Percentiles rank a stretch among this genome's conserved stretches.
Conservation (phyloP, 202 grass and related monocot species). For the Eragrostis tef region DNA sequence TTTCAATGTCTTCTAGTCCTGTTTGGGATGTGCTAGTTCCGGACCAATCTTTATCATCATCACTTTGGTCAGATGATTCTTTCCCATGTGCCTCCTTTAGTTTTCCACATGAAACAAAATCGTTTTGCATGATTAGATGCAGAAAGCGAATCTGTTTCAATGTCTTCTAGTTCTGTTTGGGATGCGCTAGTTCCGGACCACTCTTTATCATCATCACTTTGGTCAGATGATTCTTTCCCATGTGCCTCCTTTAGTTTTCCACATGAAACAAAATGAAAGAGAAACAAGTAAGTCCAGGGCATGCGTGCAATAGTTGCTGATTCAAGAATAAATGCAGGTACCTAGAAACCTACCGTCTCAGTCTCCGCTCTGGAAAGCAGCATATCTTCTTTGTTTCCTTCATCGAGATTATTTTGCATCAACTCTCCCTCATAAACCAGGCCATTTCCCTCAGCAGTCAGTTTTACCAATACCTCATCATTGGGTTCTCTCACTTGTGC, state of each 20-base stretch:
- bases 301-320: neutral
- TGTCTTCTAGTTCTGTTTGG: neutral
- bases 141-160: constrained; percentile 46
- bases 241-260: neutral
- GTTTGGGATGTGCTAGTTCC: too few relatives aligned
- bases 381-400: constrained; percentile 38
- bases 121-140: too few relatives aligned
- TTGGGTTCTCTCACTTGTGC: constrained; percentile 32
- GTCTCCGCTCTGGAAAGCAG: neutral
- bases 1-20: too few relatives aligned
- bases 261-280: neutral
- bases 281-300: constrained; percentile 7
- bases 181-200: neutral
- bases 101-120: too few relatives aligned
- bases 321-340: neutral
- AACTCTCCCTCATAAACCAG: constrained; percentile 35
- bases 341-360: neutral
- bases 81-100: too few relatives aligned
- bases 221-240: neutral
- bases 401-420: constrained; percentile 40
- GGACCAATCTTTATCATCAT: too few relatives aligned
- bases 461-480: constrained; percentile 34
- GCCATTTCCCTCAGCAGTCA: constrained; percentile 37
- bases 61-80: too few relatives aligned
- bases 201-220: constrained; percentile 1